Evolutionary conservation across 2,329 filamentous ascomycete genomes (phyloP).

Genomic region (Phyllachora maydis): DNA sequence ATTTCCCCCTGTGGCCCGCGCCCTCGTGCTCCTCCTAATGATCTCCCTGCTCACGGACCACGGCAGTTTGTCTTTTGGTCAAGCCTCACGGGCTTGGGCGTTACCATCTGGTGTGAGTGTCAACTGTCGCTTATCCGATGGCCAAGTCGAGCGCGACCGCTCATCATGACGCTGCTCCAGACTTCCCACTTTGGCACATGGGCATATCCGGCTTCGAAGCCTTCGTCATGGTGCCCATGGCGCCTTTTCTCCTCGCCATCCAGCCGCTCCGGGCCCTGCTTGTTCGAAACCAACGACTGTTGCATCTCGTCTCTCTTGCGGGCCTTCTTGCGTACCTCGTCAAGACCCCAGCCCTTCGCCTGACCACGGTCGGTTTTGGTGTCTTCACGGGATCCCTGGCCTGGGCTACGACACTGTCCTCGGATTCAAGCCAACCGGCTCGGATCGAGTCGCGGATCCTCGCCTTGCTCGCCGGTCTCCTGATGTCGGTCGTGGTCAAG

Average conservation of each 20-base stretch:
- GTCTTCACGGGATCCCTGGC: constrained; percentile 63
- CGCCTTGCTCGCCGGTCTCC: constrained; percentile 62
- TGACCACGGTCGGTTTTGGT: constrained; percentile 65
- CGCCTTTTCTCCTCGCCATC: constrained; percentile 61
- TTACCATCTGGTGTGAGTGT: constrained; percentile 83
- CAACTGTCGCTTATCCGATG: not conserved
- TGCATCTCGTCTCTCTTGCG: constrained; percentile 53
- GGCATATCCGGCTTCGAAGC: constrained; percentile 93
- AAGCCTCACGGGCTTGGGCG: constrained; percentile 69
- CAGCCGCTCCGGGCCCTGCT: constrained; percentile 46
- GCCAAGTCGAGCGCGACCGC: constrained; percentile 5
- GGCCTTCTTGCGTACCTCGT: constrained; percentile 68
- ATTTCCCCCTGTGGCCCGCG: too few relatives aligned
- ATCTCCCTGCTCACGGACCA: too few relatives aligned
- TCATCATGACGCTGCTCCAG: constrained; percentile 21
- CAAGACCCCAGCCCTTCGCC: constrained; percentile 48
- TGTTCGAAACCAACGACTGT: constrained; percentile 43
- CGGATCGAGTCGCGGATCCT: constrained; percentile 67
- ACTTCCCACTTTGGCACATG: constrained; percentile 98
- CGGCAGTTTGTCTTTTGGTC: constrained; percentile 84
- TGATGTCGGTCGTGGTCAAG: constrained; percentile 74
- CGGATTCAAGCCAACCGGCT: constrained; percentile 51
- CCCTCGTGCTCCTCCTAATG: too few relatives aligned
- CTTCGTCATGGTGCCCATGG: constrained; percentile 65
- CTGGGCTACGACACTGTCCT: constrained; percentile 66